phyloP scores from a whole-genome alignment of 768 basidiomycete species.

The Amanita jacksonii region DNA sequence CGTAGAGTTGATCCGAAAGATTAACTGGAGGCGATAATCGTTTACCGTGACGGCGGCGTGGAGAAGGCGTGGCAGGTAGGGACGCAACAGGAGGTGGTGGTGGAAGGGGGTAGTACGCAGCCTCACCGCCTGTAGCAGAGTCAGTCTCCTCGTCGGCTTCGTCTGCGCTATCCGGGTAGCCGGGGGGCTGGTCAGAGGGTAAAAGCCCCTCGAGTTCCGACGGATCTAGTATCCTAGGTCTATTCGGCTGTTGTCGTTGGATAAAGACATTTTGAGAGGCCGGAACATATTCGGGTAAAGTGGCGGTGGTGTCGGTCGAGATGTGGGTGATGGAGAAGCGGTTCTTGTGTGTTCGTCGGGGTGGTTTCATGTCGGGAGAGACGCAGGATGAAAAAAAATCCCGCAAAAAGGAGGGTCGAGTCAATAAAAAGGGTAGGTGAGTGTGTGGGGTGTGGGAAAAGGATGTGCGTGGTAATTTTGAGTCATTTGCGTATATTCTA shows the following conservation, averaged over 20 bases:
- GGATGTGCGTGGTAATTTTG: too few relatives aligned
- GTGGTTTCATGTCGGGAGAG: slow-evolving; percentile 8
- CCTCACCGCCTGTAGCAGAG: slow-evolving; percentile 18
- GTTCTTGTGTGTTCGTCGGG: slow-evolving; percentile 40
- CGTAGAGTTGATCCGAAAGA: background rate
- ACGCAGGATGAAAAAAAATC: background rate
- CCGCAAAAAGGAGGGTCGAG: background rate
- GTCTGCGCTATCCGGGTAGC: slow-evolving; percentile 64
- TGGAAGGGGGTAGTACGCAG: too few relatives aligned
- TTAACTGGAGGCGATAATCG: slow-evolving; percentile 3
- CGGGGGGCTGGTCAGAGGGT: slow-evolving; percentile 51
- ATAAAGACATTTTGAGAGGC: background rate
- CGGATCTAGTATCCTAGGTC: too few relatives aligned
- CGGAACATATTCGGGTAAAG: slow-evolving; percentile 54
- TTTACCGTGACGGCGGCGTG: background rate
- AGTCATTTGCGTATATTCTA: too few relatives aligned
- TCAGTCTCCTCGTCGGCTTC: slow-evolving; percentile 69
- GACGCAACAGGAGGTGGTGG: background rate
- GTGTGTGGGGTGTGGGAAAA: too few relatives aligned
- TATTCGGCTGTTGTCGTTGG: too few relatives aligned
- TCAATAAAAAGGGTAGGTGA: too few relatives aligned
- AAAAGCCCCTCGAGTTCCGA: slow-evolving; percentile 11
- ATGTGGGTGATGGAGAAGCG: slow-evolving; percentile 46
- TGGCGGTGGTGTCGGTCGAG: slow-evolving; percentile 57
- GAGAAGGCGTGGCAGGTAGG: background rate